phyloP scores from a whole-genome alignment of 331 rosid genomes.

The Malus hybrid region DNA sequence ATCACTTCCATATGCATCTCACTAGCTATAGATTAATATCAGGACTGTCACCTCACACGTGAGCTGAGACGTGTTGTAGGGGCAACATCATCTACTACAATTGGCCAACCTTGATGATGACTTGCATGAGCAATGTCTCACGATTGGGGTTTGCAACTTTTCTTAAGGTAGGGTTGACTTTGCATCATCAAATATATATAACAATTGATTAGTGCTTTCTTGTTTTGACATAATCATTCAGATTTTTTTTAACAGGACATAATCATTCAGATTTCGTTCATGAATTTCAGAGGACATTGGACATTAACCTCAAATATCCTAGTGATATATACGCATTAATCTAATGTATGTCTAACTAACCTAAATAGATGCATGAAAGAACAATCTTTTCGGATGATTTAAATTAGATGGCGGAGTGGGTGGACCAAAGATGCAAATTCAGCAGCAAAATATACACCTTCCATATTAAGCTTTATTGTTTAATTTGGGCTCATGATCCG shows the following conservation, averaged over 20 bases:
- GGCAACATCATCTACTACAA: neutral
- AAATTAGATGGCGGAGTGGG: no score
- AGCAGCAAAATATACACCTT: no score
- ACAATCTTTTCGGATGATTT: no score
- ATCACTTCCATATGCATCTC: neutral
- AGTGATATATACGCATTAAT: no score
- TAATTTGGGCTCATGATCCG: no score
- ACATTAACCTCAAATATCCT: neutral
- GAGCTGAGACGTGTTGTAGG: slow-evolving; percentile 7
- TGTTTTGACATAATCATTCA: neutral
- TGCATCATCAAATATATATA: neutral
- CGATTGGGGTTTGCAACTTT: neutral
- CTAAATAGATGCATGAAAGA: no score
- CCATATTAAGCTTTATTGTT: no score
- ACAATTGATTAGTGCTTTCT: neutral
- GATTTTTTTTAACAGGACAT: neutral
- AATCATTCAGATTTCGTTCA: neutral
- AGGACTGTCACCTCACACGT: slow-evolving; percentile 5
- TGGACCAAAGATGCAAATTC: no score
- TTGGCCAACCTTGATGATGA: neutral
- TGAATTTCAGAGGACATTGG: neutral
- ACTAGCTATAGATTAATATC: neutral
- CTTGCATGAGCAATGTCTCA: neutral
- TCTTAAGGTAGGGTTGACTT: neutral
- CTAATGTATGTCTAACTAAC: no score